A percentile compares a stretch with the other conserved stretches of the same genome.
Evolutionary conservation across 345 rosid genomes (phyloP).

Genomic region (Crucihimalaya himalaica): DNA sequence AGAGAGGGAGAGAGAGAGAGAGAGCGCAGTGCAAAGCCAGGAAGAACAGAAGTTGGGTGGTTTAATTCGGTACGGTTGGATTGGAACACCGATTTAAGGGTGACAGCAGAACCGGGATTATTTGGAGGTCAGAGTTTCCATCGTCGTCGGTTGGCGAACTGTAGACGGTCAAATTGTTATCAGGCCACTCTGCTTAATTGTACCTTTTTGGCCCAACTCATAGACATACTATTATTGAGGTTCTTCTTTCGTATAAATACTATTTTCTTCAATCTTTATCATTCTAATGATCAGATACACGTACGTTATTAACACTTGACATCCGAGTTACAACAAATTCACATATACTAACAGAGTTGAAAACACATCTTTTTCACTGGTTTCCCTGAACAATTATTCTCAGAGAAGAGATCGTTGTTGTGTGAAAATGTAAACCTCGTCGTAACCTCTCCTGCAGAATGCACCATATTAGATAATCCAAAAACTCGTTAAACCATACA

Average conservation of each 20-base stretch:
- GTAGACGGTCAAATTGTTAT: not conserved
- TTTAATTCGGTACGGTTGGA: constrained; percentile 27
- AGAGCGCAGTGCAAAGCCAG: not conserved
- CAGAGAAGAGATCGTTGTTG: constrained; percentile 35
- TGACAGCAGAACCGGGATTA: not conserved
- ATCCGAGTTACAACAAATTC: constrained; percentile 3
- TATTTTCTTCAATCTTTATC: too few species aligned
- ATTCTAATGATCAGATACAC: too few species aligned
- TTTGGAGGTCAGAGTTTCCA: not conserved
- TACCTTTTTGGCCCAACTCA: constrained; percentile 3
- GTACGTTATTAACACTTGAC: too few species aligned
- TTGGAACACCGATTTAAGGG: not conserved
- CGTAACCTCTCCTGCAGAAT: constrained; percentile 70
- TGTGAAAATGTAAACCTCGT: constrained; percentile 83
- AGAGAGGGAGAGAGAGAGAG: constrained; percentile 5
- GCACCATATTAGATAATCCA: constrained; percentile 9
- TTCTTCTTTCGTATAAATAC: too few species aligned
- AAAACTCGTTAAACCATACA: not conserved
- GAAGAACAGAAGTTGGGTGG: not conserved
- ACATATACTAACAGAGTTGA: not conserved
- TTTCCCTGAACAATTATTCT: constrained; percentile 1
- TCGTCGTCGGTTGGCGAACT: constrained; percentile 7
- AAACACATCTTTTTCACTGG: not conserved
- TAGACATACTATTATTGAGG: not conserved
- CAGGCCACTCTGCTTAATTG: not conserved